Evolutionary conservation across 345 rosid species (phyloP), one percentile per base, ranked within the genome.

Genomic region (Geranium rotundifolium): DNA sequence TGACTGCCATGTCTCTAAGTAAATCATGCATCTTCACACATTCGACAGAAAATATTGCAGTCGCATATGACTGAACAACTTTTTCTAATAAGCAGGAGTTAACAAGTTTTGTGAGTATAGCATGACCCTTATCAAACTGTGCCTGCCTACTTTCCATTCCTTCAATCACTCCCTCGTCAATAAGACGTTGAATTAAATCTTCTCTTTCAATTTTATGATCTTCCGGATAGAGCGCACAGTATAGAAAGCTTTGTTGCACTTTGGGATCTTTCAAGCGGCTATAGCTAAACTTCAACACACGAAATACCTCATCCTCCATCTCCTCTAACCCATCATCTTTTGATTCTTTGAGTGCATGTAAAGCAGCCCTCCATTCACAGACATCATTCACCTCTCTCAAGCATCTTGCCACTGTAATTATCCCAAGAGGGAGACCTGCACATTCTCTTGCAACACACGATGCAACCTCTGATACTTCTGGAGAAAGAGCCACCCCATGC

Each of bases 1-100:
- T 16, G 0, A 49, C 31, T 6, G 72, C 71, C 75, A 70, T 75
- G n/a, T 67, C 78, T 4, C 74, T 57, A 0, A 70, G 56, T 17
- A 70, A 31, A 54, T 64, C 64, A 58, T 75, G 72, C 63, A 75
- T 63, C 39, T 63, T 60, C 9, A 74, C 67, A 41, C 7, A 14
- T 4, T 16, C 3, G 0, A 0, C n/a, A n/a, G n/a, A n/a, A n/a
- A n/a, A n/a, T n/a, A n/a, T n/a, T n/a, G n/a, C n/a, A n/a, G n/a
- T n/a, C n/a, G n/a, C n/a, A n/a, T n/a, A n/a, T 19, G 37, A 7
- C 7, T 3, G 37, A 31, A 7, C 54, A 54, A 13, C 55, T 13
- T 13, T 37, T 19, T 73, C 72, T 3, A 77, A 50, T 18, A 77
- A 66, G 46, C 68, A 64, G 0, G 12, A 59, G 5, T 57, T 67